Evolutionary conservation across 495 filamentous ascomycete species (phyloP), one percentile per base, ranked within the genome.

Genomic region (Daldinia grandis): DNA sequence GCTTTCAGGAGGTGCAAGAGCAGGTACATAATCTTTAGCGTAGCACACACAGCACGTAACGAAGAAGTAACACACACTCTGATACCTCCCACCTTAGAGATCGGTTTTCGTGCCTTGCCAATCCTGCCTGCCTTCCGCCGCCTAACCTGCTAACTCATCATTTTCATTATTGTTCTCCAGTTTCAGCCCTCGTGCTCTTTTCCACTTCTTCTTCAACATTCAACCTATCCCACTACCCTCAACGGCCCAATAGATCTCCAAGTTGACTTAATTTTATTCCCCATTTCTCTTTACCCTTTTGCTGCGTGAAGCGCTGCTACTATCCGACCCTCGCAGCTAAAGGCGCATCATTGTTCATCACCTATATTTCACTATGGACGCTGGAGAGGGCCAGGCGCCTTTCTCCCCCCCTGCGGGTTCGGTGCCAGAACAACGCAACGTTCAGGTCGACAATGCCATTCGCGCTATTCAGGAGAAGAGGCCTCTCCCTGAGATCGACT

Each of bases 401-500:
- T 62, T 66, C 62, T 60, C 77, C 51, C 67, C 58, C 62, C 65
- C 56, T 44, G 37, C 24, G 35, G 56, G 15, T 14, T 44, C 74
- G 21, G 63, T 56, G 37, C 72, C 76, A 25, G 76, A 76, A 6
- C 78, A 72, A 67, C 78, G 77, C 65, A 81, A 71, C 61, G 73
- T 77, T 58, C 86, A 89, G 78, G 84, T 89, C 71, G 87, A 90
- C 75, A 90, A 90, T 85, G 85, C 87, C 62, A 86, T 90, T 65
- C 92, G 91, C 75, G 95, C 95, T 58, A 90, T 99, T 78, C 88
- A 87, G 75, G 87, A 98, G 68, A 99, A 98, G 88, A 93, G 90
- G 81, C 93, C 94, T 53, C 87, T 94, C 51, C 95, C 95, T 33
- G 95, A 99, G 85, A 98, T 99, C 77, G 95, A 99, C 81, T 98